Evolutionary conservation across 2,329 filamentous ascomycete species (phyloP).

Genomic region (Botrytis tulipae): DNA sequence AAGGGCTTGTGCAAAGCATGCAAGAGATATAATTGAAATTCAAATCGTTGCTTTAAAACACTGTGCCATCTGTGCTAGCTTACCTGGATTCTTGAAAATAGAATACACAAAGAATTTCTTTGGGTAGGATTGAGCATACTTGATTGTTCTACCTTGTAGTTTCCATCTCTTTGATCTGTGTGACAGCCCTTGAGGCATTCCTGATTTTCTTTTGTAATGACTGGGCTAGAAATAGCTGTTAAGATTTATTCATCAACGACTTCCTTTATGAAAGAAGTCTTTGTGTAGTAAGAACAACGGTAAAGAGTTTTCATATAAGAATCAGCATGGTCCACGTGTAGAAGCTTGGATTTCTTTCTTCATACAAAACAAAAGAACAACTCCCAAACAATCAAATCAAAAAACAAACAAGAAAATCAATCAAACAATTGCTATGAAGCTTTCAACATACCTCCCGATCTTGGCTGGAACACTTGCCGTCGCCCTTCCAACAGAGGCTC

Average conservation of each 20-base stretch:
- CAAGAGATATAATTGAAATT: background rate
- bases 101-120: background rate
- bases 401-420: background rate
- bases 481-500: background rate
- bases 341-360: no score
- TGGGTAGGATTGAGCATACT: background rate
- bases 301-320: background rate
- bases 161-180: no score
- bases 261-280: background rate
- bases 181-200: background rate
- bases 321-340: background rate
- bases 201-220: background rate
- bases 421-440: background rate
- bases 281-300: background rate
- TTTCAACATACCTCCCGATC: background rate
- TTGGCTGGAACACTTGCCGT: background rate
- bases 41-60: background rate
- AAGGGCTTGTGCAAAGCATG: background rate
- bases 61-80: background rate
- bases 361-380: background rate
- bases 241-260: background rate
- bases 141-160: background rate
- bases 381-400: background rate
- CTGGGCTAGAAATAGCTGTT: background rate
- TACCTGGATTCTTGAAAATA: background rate